Evolutionary conservation across 2,329 filamentous ascomycete species (phyloP).

Genomic region (Colletotrichum gloeosporioides): DNA sequence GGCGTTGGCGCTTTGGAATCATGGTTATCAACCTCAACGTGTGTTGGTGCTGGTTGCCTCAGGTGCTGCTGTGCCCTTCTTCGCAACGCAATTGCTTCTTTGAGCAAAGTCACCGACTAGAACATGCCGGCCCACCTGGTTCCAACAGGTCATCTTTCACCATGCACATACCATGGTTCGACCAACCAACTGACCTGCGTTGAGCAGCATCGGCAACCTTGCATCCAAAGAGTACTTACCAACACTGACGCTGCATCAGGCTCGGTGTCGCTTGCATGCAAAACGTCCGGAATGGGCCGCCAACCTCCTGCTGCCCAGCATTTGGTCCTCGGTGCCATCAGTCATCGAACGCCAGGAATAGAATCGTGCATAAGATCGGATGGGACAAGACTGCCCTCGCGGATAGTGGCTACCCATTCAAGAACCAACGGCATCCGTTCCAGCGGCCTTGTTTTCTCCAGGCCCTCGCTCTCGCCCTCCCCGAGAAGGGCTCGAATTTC

Average conservation of each 20-base stretch:
- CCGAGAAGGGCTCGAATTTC: conserved; percentile 5
- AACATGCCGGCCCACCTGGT: background rate
- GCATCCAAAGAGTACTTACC: background rate
- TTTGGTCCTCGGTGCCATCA: background rate
- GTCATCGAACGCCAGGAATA: conserved; percentile 6
- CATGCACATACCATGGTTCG: background rate
- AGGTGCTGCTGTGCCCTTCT: background rate
- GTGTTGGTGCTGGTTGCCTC: background rate
- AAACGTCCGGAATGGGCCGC: background rate
- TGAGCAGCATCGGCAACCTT: background rate
- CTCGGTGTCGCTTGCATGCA: background rate
- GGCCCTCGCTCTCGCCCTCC: background rate
- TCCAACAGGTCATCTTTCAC: background rate
- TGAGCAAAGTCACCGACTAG: background rate
- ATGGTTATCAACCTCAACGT: background rate
- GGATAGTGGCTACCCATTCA: conserved; percentile 3
- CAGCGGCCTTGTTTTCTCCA: background rate
- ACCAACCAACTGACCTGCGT: background rate
- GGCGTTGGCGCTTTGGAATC: background rate
- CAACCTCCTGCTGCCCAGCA: background rate
- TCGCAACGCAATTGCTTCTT: background rate
- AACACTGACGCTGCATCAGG: background rate
- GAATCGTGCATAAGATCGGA: conserved; percentile 8
- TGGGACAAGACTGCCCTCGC: background rate
- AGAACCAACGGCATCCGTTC: conserved; percentile 8